Evolutionary conservation across 176 grass and related monocot genomes (phyloP).

Genomic region (Zoysia pacifica): DNA sequence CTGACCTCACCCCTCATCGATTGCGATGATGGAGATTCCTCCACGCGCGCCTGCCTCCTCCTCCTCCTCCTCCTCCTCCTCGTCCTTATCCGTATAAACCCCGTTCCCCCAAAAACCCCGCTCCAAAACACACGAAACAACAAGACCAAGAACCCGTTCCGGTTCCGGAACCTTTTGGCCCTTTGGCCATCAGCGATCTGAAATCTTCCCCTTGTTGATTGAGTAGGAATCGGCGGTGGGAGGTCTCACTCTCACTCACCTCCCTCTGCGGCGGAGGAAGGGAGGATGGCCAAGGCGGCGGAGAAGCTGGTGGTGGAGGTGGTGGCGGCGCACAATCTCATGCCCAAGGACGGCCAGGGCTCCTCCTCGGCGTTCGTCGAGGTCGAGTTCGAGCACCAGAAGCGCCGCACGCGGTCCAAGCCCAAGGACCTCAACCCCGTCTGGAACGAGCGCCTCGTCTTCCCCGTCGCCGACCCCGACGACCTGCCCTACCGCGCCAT

Average conservation of each 20-base stretch:
- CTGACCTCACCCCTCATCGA: conserved; percentile 36
- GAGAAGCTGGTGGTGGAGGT: conserved; percentile 98
- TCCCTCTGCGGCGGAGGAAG: neutral
- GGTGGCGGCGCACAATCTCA: conserved; percentile 88
- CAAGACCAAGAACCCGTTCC: neutral
- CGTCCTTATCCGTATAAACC: conserved; percentile 5
- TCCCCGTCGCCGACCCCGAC: conserved; percentile 74
- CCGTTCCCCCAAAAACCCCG: neutral
- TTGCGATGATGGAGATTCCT: conserved; percentile 58
- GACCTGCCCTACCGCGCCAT: conserved; percentile 89
- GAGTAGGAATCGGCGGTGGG: neutral
- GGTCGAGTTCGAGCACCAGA: conserved; percentile 92
- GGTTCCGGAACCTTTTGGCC: neutral
- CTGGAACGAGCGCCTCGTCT: conserved; percentile 89
- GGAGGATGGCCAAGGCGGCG: conserved; percentile 60
- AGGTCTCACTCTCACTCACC: no score
- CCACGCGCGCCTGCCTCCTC: conserved; percentile 45
- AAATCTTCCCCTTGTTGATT: neutral
- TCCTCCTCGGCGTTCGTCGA: conserved; percentile 86
- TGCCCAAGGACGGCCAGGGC: conserved; percentile 93
- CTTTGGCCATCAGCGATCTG: neutral
- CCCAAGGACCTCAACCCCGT: conserved; percentile 80
- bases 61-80: neutral
- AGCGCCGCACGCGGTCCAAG: conserved; percentile 58
- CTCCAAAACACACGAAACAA: neutral